These are phyloP conservation scores for Scalesia atractyloides DNA, from an alignment of 129 eudicot species.

Conservation along the genomic window DNA sequence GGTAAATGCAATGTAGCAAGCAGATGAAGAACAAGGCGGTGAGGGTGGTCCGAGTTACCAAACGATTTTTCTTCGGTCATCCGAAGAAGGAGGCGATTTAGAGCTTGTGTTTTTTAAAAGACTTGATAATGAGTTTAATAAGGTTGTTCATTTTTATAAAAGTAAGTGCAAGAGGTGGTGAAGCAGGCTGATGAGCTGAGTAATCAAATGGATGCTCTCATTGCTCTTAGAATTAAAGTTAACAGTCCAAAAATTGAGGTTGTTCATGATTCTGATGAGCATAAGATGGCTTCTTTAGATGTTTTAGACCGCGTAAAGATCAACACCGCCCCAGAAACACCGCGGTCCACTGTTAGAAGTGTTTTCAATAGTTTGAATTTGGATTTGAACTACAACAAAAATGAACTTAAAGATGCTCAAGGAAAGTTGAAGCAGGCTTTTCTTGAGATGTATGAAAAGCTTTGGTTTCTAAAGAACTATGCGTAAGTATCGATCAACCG, in stretches of 20 bases:
- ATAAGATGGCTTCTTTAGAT: slow-evolving; percentile 37
- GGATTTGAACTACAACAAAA: slow-evolving; percentile 42
- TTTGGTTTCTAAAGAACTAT: slow-evolving; percentile 56
- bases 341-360: slow-evolving; percentile 49
- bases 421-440: slow-evolving; percentile 49
- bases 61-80: slow-evolving; percentile 51
- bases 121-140: slow-evolving; percentile 58
- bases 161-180: slow-evolving; percentile 51
- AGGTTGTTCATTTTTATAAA: slow-evolving; percentile 53
- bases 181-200: slow-evolving; percentile 48
- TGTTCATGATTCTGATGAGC: not conserved
- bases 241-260: slow-evolving; percentile 8
- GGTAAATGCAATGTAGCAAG: slow-evolving; percentile 28
- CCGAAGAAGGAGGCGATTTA: slow-evolving; percentile 51
- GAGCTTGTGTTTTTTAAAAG: slow-evolving; percentile 46
- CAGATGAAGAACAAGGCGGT: slow-evolving; percentile 28
- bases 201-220: slow-evolving; percentile 60
- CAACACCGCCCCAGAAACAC: slow-evolving; percentile 47
- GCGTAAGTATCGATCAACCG: slow-evolving; percentile 32
- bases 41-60: slow-evolving; percentile 31
- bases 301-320: slow-evolving; percentile 55
- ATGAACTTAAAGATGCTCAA: slow-evolving; percentile 45
- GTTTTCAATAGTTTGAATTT: slow-evolving; percentile 33
- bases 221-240: slow-evolving; percentile 53
- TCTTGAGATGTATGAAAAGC: slow-evolving; percentile 53